Evolutionary conservation across 495 filamentous ascomycete genomes (phyloP), one percentile per base, ranked within the genome.

Genomic region (Xylaria sp.): DNA sequence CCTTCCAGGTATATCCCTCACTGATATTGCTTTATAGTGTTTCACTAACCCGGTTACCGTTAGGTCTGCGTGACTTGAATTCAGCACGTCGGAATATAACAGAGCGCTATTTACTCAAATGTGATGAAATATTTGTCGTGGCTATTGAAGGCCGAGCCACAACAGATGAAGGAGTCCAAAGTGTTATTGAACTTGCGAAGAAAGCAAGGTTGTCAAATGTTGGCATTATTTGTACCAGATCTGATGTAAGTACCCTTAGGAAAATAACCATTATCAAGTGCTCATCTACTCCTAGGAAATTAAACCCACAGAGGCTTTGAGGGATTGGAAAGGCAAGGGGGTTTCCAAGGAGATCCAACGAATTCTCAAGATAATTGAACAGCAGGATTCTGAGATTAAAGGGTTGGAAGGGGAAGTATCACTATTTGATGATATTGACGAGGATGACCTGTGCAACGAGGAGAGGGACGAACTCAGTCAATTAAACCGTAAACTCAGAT

Each of bases 81-180:
- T 66, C 77, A 19, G 82, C 82, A 40, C 71, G 82, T 15, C 70
- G 71, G 35, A 77, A 75, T 33, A 79, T 82, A 35, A 82, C 82
- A 3, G 80, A 82, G 70, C 75, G 79, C 0, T 82, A 83, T 72
- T 66, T 82, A 0, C 68, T 77, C 33, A 19, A 77, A 40, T 82
- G 80, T 55, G 77, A 83, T 64, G 79, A 83, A 67, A 82, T 83
- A 21, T 82, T 82, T 63, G 78, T 71, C 11, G 75, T 82, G 14
- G 75, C 76, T 43, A 41, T 65, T 17, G 80, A 78, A 35, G 77
- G 76, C 17, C 72, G 82, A 59, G 80, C 80, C 11, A 73, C 61
- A 5, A 79, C 77, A 12, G 78, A 83, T 59, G 73, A 50, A 9
- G 74, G 80, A 1, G 77, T 83, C 7, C 71, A 57, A 62, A 70